These are phyloP conservation scores for Microbotryum saponariae DNA, from an alignment of 1,284 basidiomycete genomes.

Conservation along the genomic window DNA sequence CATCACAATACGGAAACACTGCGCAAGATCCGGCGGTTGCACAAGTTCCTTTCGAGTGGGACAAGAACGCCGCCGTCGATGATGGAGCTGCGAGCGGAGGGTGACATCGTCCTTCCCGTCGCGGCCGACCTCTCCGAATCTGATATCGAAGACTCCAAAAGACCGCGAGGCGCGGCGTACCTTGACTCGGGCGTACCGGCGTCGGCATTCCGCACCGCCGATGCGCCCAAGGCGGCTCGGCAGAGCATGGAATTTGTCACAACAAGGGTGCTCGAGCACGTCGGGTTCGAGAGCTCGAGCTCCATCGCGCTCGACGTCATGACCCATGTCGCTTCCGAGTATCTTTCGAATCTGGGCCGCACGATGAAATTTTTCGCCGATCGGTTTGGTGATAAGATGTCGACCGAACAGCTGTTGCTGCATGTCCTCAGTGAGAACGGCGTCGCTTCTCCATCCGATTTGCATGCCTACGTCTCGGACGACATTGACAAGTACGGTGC, in stretches of 20 bases:
- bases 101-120: no score
- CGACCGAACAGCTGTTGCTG: conserved; percentile 82
- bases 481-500: conserved; percentile 76
- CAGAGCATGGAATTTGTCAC: conserved; percentile 9
- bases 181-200: conserved; percentile 1
- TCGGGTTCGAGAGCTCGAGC: conserved; percentile 69
- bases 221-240: neutral
- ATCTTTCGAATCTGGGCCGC: conserved; percentile 73
- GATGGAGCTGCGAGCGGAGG: neutral
- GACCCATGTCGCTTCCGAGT: conserved; percentile 70
- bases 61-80: neutral
- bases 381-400: conserved; percentile 69
- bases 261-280: conserved; percentile 60
- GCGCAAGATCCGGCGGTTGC: conserved; percentile 11
- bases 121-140: neutral
- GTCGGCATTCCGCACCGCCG: neutral
- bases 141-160: conserved; percentile 8
- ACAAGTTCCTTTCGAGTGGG: no score
- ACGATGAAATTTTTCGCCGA: conserved; percentile 76
- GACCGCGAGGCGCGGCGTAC: neutral
- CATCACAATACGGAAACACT: conserved; percentile 22
- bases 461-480: conserved; percentile 81
- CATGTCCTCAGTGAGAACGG: conserved; percentile 85
- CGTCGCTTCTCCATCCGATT: conserved; percentile 60
- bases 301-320: conserved; percentile 69